phyloP scores from a whole-genome alignment of 805 yeast genomes.

The Spathaspora passalidarum region DNA sequence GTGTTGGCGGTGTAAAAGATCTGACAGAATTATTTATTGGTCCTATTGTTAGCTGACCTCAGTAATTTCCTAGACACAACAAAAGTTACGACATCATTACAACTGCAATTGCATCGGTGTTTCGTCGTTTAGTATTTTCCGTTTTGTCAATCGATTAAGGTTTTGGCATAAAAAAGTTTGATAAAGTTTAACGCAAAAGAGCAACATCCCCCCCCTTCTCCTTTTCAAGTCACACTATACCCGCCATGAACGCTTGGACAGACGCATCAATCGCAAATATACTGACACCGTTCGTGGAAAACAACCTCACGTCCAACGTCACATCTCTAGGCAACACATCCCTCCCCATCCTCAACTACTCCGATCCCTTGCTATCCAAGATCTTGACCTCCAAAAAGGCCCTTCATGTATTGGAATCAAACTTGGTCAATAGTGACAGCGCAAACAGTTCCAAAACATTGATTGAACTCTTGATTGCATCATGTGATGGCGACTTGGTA shows the following conservation, averaged over 20 bases:
- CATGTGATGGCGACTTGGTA: slow-evolving; percentile 37
- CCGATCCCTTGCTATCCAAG: slow-evolving; percentile 27
- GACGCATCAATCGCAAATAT: neutral
- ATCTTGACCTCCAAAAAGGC: slow-evolving; percentile 26
- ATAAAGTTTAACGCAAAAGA: too few relatives aligned
- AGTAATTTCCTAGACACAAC: too few relatives aligned
- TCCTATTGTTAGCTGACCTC: neutral
- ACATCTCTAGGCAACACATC: neutral
- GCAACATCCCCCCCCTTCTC: neutral
- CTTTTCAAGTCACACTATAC: neutral
- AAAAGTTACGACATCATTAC: too few relatives aligned
- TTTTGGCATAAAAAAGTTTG: too few relatives aligned
- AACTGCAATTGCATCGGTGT: too few relatives aligned
- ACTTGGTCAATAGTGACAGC: slow-evolving; percentile 1
- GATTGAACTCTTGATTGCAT: slow-evolving; percentile 27
- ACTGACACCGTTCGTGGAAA: neutral
- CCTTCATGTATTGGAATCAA: slow-evolving; percentile 17
- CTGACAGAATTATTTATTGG: too few relatives aligned
- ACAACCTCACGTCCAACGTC: too few relatives aligned
- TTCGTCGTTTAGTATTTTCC: too few relatives aligned
- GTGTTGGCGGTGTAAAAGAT: too few relatives aligned
- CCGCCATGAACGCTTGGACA: neutral
- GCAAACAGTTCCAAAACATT: slow-evolving; percentile 8
- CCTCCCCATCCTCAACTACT: slow-evolving; percentile 13
- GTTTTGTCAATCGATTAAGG: too few relatives aligned